Base-by-base conservation (phyloP, 2,329 filamentous ascomycete genomes). In the Botrytis aclada region DNA sequence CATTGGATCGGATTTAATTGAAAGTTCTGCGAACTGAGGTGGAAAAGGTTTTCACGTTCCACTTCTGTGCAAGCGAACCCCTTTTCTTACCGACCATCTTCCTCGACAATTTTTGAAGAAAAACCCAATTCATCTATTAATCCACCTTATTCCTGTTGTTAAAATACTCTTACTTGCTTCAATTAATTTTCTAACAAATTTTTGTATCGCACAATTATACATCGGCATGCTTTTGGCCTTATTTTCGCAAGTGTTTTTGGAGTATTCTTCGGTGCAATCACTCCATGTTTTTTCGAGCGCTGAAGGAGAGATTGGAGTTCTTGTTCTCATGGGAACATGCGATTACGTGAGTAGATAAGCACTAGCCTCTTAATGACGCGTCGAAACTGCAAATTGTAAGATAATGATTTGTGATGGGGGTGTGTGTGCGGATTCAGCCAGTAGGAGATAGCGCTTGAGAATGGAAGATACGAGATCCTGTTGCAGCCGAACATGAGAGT, bases 1-100 rank as follows among this genome's bases (percentile, higher is more conserved):
- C 51, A 32, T 56, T 32, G 6, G n/a, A 14, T 18, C 37, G 22
- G 25, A 2, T 65, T 34, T 18, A 29, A 37, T 10, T 16, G 14
- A 25, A 65, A 8, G 20, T n/a, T 47, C 22, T 14, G 43, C 20
- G 62, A 47, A n/a, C 16, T 37, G 43, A 37, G 4, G 29, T 41
- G 32, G 34, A 32, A 63, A 34, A 43, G 14, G 20, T 56, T 71
- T 56, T 54, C 34, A 16, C 18, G 34, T 45, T 56, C 32, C 4
- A 56, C 45, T 47, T 37, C n/a, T n/a, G n/a, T 20, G 4, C 69
- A 71, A 71, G 69, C 69, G 60, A 65, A 41, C 60, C 69, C 69
- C 60, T 65, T 65, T 71, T 64, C n/a, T 56, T 54, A 65, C 32
- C 45, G 69, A 65, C 39, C 34, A 45, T 43, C 39, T 54, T 69